These are phyloP conservation scores for Cornus florida DNA, from an alignment of 148 eudicot genomes.

Conservation along the genomic window DNA sequence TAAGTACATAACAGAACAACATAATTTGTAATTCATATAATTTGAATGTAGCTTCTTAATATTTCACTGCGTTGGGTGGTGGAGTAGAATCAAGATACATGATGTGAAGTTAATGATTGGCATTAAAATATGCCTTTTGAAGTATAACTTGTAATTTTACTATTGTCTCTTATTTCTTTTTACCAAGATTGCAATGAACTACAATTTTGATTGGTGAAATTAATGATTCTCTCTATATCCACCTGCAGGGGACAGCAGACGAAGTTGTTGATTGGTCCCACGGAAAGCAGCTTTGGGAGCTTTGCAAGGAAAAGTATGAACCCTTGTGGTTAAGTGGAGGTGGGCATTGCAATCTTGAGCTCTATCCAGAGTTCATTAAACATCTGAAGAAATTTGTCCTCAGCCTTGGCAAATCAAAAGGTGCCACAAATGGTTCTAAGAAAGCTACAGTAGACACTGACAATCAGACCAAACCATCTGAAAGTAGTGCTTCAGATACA, in stretches of 20 bases:
- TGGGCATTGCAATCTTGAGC: conserved; percentile 93
- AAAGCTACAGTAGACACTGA: conserved; percentile 45
- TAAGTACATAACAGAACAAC: neutral
- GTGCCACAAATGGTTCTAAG: conserved; percentile 33
- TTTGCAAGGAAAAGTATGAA: conserved; percentile 77
- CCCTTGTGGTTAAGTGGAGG: conserved; percentile 95
- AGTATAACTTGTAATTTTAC: too few species aligned
- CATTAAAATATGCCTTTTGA: neutral
- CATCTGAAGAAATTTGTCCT: conserved; percentile 81
- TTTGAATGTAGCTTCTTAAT: neutral
- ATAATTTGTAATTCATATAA: neutral
- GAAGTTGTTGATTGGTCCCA: conserved; percentile 95
- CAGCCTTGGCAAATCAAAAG: conserved; percentile 56
- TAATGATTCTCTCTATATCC: neutral
- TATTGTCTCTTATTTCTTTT: neutral
- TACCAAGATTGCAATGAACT: too few species aligned
- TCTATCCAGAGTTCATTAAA: conserved; percentile 81
- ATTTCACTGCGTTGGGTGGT: neutral
- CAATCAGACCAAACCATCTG: conserved; percentile 34
- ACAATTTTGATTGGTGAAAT: neutral
- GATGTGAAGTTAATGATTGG: neutral
- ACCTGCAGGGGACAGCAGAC: conserved; percentile 79
- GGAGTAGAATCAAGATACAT: neutral
- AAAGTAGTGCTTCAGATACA: conserved; percentile 39
- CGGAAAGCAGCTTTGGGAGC: conserved; percentile 91